These are phyloP conservation scores for Rhizopus microsporus DNA, from an alignment of 371 early-diverging fungal genomes.

Conservation along the genomic window DNA sequence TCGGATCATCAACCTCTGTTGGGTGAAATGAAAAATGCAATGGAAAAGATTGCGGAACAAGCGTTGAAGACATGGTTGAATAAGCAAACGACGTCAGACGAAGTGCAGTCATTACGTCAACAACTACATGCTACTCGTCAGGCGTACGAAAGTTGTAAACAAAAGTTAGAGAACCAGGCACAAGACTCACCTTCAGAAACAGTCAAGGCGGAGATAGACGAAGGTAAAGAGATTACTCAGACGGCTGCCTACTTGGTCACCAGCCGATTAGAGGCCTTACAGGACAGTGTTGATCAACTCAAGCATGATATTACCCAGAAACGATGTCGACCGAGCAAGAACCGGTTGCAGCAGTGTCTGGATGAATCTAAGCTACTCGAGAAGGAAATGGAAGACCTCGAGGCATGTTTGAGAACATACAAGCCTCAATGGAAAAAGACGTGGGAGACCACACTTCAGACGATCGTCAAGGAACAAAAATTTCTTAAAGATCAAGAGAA, in stretches of 20 bases:
- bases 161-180: slow-evolving; percentile 6
- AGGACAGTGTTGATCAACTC: slow-evolving; percentile 73
- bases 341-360: slow-evolving; percentile 53
- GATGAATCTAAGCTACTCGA: slow-evolving; percentile 50
- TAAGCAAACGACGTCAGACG: neutral
- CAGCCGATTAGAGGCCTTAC: slow-evolving; percentile 63
- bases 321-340: slow-evolving; percentile 64
- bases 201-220: slow-evolving; percentile 51
- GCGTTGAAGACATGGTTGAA: slow-evolving; percentile 10
- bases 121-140: slow-evolving; percentile 2
- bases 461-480: slow-evolving; percentile 78
- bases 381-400: slow-evolving; percentile 47
- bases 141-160: slow-evolving; percentile 7
- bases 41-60: too few species aligned
- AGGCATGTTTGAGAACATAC: slow-evolving; percentile 48
- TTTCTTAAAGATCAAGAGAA: slow-evolving; percentile 77
- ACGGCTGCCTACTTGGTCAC: slow-evolving; percentile 56
- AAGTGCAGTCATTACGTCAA: slow-evolving; percentile 4
- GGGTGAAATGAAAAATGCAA: too few species aligned
- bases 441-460: slow-evolving; percentile 81
- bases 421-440: slow-evolving; percentile 77
- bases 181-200: slow-evolving; percentile 11
- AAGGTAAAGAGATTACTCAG: slow-evolving; percentile 63
- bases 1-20: too few species aligned
- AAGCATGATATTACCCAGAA: slow-evolving; percentile 75